phyloP scores from a whole-genome alignment of 768 basidiomycete genomes.

The Multifurca ochricompacta region DNA sequence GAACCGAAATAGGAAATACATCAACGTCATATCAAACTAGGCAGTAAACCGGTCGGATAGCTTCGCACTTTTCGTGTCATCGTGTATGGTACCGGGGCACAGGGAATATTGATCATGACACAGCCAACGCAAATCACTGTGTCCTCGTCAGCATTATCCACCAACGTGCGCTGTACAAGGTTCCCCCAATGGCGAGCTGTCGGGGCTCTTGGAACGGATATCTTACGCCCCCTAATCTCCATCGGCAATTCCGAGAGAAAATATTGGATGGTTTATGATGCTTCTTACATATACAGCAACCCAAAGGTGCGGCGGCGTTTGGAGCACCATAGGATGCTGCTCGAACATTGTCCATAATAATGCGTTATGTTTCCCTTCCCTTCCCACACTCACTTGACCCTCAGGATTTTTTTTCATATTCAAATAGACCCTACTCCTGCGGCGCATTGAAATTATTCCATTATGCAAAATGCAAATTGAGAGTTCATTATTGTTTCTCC shows the following conservation, averaged over 20 bases:
- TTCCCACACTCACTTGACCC: background rate
- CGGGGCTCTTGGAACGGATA: background rate
- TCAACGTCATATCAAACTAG: background rate
- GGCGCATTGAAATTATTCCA: background rate
- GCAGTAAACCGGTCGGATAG: background rate
- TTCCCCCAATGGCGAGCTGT: background rate
- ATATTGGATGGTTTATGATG: no score
- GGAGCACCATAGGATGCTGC: background rate
- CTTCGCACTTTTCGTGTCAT: background rate
- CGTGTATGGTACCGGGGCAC: background rate
- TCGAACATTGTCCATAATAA: background rate
- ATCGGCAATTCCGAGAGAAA: background rate
- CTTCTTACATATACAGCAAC: background rate
- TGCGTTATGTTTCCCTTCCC: no score
- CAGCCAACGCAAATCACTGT: background rate
- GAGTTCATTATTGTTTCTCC: background rate
- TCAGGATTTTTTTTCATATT: background rate
- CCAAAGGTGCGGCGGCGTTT: constrained; percentile 1
- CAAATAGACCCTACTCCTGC: background rate
- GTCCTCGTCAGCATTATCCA: background rate
- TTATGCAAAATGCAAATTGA: no score
- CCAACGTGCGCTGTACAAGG: background rate
- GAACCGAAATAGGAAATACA: background rate
- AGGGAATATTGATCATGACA: no score
- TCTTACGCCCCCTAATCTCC: background rate